Evolutionary conservation across 139 green algal species (phyloP), one percentile per base, ranked within the genome.

Genomic region (Micractinium sp.): DNA sequence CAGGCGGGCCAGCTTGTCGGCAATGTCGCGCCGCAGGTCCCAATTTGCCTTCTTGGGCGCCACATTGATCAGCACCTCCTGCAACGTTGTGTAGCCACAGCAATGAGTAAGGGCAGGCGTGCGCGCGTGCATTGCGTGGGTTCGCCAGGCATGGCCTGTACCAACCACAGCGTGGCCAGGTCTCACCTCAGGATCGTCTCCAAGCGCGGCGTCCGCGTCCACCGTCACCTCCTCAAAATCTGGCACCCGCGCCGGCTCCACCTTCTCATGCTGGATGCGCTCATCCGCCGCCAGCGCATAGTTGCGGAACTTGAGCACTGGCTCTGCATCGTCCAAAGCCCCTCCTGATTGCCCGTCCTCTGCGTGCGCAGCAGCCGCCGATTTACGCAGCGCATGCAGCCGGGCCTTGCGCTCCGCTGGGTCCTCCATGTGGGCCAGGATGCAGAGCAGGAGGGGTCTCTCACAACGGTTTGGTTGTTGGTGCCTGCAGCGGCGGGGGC

Each of bases 11-110:
- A 98, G 90, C 87, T 96, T 94, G 23, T 90, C 91, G 66, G 94
- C 94, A 56, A 98, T 93, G 75, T 98, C 95, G 3, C 96, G 90
- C 81, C 97, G 96, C 41, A 98, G 81, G 89, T 98, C 96, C 95
- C 95, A 98, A 86, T 98, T 98, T n/a, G 95, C 93, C 88, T 98
- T 98, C 90, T 98, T 98, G 63, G 95, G 96, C 0, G 96, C 96
- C 3, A 98, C 93, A 81, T 95, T 97, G 1, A 93, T 66, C 47
- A 94, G 63, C 36, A 94, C 81, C 61, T 94, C 93, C 89, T 92
- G 87, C 27, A 81, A 1, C 36, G 3, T 12, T 16, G 63, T 23
- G 63, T 4, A 25, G 63, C 2, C 5, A 80, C 15, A 63, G 39
- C 18, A 7, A 13, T 41, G 41, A 33, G 33, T 73, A 63, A 47